Evolutionary conservation across 2,329 filamentous ascomycete species (phyloP), one percentile per base, ranked within the genome.

Genomic region (Pestalotiopsis sp.): DNA sequence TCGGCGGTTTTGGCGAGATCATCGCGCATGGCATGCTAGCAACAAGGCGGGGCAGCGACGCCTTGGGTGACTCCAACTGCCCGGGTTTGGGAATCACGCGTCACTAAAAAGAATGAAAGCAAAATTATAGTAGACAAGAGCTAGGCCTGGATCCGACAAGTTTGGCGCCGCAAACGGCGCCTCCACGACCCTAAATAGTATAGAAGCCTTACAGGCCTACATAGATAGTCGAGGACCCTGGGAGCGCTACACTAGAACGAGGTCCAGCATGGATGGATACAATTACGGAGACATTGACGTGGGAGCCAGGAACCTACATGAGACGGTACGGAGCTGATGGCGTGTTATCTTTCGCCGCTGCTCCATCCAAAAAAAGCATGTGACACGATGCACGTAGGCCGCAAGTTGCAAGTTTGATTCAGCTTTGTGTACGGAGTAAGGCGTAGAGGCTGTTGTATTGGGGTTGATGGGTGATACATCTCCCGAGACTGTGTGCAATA

Each of bases 1-100:
- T 27, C 57, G 27, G 57, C 57, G 57, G 25, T 59, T 59, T 36
- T 27, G 23, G 25, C 23, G 27, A 36, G 27, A 23, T 59, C 57
- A 36, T 59, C 57, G 27, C 57, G 57, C 57, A 52, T 52, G 17
- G 45, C 57, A 27, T 14, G 14, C 57, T 36, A 36, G 31, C 23
- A 36, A 14, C 23, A 62, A 39, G 59, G 31, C 59, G 59, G 31
- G 59, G 59, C 59, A 39, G 25, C 27, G n/a, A 31, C 59, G 9
- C 36, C n/a, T 62, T 20, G 59, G 31, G 27, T 14, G 38, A 17
- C 59, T 23, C 25, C 59, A 62, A 52, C 45, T 36, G 57, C n/a
- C 36, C 36, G 59, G 59, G 31, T n/a, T 62, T 36, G 23, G 57
- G 57, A 59, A 62, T 62, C 59, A 62, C 36, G 59, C 59, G 59